Evolutionary conservation across 176 grass and related monocot species (phyloP).

Genomic region (Bothriochloa decipiens): DNA sequence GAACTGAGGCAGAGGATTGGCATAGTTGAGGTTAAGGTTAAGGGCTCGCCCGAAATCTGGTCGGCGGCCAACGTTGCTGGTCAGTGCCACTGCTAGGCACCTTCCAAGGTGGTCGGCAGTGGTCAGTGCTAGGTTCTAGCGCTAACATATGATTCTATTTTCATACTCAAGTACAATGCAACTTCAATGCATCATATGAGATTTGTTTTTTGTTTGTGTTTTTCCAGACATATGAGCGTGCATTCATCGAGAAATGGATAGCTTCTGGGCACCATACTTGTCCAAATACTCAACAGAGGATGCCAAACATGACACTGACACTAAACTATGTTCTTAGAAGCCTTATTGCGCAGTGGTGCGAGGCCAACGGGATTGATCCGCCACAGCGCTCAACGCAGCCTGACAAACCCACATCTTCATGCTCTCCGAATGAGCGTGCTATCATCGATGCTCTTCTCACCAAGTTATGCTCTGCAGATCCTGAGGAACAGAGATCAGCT

Average conservation of each 20-base stretch:
- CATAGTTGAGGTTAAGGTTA: no score
- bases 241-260: slow-evolving; percentile 81
- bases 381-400: slow-evolving; percentile 60
- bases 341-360: slow-evolving; percentile 84
- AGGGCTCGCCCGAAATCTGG: no score
- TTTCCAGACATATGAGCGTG: slow-evolving; percentile 81
- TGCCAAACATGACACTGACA: slow-evolving; percentile 65
- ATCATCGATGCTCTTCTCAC: slow-evolving; percentile 72
- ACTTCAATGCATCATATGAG: slow-evolving; percentile 25
- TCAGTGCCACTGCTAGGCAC: no score
- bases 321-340: slow-evolving; percentile 88
- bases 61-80: no score
- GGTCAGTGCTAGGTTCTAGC: no score
- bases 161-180: neutral
- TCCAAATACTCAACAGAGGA: slow-evolving; percentile 85
- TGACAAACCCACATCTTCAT: slow-evolving; percentile 36
- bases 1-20: no score
- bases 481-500: slow-evolving; percentile 65
- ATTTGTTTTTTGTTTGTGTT: slow-evolving; percentile 24
- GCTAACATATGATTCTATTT: slow-evolving; percentile 18
- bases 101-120: no score
- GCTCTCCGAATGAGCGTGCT: slow-evolving; percentile 62
- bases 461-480: slow-evolving; percentile 64
- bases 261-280: slow-evolving; percentile 72
- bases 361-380: slow-evolving; percentile 70